These are phyloP conservation scores for Phytopythium vexans DNA, from an alignment of 352 stramenopile species.

Conservation along the genomic window DNA sequence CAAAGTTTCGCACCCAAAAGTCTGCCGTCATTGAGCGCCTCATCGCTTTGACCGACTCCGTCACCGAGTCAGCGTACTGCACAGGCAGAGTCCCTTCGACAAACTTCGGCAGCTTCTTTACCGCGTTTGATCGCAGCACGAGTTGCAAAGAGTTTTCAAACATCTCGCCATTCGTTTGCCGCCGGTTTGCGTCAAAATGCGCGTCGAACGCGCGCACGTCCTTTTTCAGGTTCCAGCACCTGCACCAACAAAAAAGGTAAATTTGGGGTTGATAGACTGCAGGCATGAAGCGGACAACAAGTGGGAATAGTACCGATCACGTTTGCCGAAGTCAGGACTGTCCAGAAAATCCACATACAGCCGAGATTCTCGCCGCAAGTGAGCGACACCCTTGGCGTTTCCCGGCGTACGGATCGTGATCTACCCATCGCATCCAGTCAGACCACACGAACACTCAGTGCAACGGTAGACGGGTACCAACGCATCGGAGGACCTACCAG, in stretches of 20 bases:
- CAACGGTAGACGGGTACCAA: too few relatives aligned
- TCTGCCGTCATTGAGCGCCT: constrained; percentile 15
- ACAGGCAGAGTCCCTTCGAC: constrained; percentile 18
- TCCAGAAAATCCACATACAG: constrained; percentile 66
- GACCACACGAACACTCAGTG: not conserved
- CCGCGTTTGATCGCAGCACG: constrained; percentile 18
- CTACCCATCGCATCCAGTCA: constrained; percentile 14
- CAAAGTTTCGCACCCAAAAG: constrained; percentile 26
- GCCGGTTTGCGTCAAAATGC: constrained; percentile 23
- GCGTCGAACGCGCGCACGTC: constrained; percentile 17
- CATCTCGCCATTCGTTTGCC: constrained; percentile 19
- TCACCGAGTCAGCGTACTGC: constrained; percentile 18
- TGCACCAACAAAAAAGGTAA: constrained; percentile 2
- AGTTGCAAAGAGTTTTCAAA: constrained; percentile 24
- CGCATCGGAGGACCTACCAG: constrained; percentile 23
- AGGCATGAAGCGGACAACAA: not conserved
- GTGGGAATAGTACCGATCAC: constrained; percentile 4
- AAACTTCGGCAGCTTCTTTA: constrained; percentile 28
- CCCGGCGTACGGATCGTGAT: constrained; percentile 62
- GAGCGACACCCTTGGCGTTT: constrained; percentile 26
- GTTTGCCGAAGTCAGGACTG: constrained; percentile 30
- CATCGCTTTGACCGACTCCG: constrained; percentile 13
- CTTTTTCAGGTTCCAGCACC: constrained; percentile 24
- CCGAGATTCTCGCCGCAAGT: constrained; percentile 33
- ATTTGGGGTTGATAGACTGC: not conserved